A percentile compares a stretch with the other conserved stretches of the same genome.
Conservation (phyloP, 495 filamentous ascomycete species). For the Hypoxylon lenormandii region DNA sequence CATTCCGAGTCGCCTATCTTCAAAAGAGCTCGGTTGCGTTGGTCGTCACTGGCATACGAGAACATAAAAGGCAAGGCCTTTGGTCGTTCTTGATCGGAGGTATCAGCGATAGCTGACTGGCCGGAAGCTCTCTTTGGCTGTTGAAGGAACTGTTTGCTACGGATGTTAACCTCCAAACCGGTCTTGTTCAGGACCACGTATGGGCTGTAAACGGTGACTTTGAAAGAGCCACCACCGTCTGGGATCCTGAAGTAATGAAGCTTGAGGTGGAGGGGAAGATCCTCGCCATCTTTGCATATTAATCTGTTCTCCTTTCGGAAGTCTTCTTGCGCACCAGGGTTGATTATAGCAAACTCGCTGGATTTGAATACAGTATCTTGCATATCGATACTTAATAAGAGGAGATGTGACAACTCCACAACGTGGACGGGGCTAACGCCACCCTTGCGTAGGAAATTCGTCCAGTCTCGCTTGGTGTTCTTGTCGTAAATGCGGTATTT, state of each 20-base stretch:
- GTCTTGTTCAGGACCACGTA: slow-evolving; percentile 97
- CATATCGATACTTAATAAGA: slow-evolving; percentile 92
- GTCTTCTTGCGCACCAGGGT: slow-evolving; percentile 86
- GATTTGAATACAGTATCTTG: slow-evolving; percentile 93
- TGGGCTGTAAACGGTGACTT: slow-evolving; percentile 89
- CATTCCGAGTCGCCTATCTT: slow-evolving; percentile 89
- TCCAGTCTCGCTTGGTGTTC: slow-evolving; percentile 97
- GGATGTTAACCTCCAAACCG: slow-evolving; percentile 86
- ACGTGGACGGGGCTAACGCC: slow-evolving; percentile 97
- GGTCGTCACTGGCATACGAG: slow-evolving; percentile 86
- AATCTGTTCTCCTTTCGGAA: slow-evolving; percentile 84
- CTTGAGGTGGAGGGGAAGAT: slow-evolving; percentile 79
- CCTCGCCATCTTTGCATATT: slow-evolving; percentile 83
- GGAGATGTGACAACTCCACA: slow-evolving; percentile 90
- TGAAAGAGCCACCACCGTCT: slow-evolving; percentile 94
- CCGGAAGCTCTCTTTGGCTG: slow-evolving; percentile 83
- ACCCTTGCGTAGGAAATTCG: slow-evolving; percentile 94
- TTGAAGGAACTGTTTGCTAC: slow-evolving; percentile 87
- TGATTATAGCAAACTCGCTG: slow-evolving; percentile 97
- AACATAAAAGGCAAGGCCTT: slow-evolving; percentile 94
- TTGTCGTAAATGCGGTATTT: slow-evolving; percentile 99
- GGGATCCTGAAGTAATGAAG: slow-evolving; percentile 94
- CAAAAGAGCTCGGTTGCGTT: slow-evolving; percentile 85
- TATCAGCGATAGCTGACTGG: slow-evolving; percentile 67
- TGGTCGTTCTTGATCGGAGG: slow-evolving; percentile 58